Evolutionary conservation across 768 basidiomycete genomes (phyloP).

Genomic region (Russula olivacea): DNA sequence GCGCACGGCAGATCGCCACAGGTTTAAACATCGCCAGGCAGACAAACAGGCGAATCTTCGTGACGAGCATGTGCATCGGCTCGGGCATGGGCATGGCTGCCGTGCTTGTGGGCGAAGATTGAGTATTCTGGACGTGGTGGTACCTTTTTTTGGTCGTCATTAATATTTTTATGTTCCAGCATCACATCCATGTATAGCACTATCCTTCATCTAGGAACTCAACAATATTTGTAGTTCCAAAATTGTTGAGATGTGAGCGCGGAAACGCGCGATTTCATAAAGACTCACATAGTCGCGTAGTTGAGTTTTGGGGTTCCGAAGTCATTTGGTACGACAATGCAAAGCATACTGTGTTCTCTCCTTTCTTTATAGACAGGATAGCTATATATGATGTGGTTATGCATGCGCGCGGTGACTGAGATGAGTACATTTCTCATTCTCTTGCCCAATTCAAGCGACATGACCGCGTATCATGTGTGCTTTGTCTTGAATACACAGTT

Average conservation of each 20-base stretch:
- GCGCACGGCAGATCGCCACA: conserved; percentile 83
- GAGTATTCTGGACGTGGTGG: conserved; percentile 16
- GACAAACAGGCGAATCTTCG: conserved; percentile 68
- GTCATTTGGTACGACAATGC: neutral
- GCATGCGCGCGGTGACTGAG: neutral
- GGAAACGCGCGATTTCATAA: neutral
- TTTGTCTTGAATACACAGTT: neutral
- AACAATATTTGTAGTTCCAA: neutral
- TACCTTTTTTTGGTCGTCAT: neutral
- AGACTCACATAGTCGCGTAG: too few relatives aligned
- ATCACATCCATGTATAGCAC: neutral
- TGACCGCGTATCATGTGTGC: neutral
- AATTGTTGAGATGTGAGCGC: neutral
- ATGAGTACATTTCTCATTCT: neutral
- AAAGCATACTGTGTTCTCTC: neutral
- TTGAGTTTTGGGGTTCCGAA: too few relatives aligned
- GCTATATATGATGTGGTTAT: neutral
- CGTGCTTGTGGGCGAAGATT: conserved; percentile 81
- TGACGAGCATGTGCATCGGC: conserved; percentile 89
- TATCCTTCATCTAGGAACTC: neutral
- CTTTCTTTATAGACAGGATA: too few relatives aligned
- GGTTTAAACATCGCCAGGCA: conserved; percentile 77
- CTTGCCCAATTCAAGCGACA: neutral
- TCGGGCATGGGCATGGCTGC: conserved; percentile 90
- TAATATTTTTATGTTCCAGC: conserved; percentile 2